Evolutionary conservation across 2,329 filamentous ascomycete genomes (phyloP), one percentile per base, ranked within the genome.

Genomic region (Verticillium nubilum): DNA sequence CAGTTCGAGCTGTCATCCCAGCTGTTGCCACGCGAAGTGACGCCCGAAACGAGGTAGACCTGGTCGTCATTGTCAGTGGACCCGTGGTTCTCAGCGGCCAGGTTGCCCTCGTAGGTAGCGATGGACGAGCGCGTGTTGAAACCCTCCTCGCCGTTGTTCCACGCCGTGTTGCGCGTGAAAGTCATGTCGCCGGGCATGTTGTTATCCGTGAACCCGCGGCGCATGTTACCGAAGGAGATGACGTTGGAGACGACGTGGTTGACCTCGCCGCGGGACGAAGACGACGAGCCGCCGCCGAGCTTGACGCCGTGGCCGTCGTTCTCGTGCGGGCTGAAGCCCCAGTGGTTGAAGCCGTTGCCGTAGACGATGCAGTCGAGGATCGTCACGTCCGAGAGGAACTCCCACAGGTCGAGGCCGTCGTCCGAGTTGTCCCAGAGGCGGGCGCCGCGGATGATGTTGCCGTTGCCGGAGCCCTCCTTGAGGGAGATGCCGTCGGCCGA

Each of bases 251-350:
- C 65, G 35, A 77, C 68, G 61, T 79, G 78, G 65, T 76, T 70
- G 0, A 75, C 76, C 0, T 76, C 67, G 5, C 68, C 70, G 37
- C 72, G 70, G 56, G 70, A 69, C 10, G 67, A 72, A 9, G 42
- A 23, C 2, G 68, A 68, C 56, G 73, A 68, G 54, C 67, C 69
- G 37, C 74, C 72, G 27, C 76, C 75, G 9, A 80, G 73, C 67
- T 80, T 78, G 73, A 79, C 78, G n/a, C 78, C 76, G 63, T 80
- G 80, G 35, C 78, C 78, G 42, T 80, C 77, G 23, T 76, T 76
- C 26, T 74, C 67, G 58, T 79, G 79, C 17, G 70, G 60, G 5
- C 60, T 65, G 64, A 80, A 80, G 33, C 64, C 68, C 78, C 78
- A 80, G 10, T 72, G 69, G 59, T 80, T 78, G 61, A 75, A 69